These are phyloP conservation scores for Scheffersomyces coipomensis DNA, from an alignment of 805 yeast species.

Conservation along the genomic window DNA sequence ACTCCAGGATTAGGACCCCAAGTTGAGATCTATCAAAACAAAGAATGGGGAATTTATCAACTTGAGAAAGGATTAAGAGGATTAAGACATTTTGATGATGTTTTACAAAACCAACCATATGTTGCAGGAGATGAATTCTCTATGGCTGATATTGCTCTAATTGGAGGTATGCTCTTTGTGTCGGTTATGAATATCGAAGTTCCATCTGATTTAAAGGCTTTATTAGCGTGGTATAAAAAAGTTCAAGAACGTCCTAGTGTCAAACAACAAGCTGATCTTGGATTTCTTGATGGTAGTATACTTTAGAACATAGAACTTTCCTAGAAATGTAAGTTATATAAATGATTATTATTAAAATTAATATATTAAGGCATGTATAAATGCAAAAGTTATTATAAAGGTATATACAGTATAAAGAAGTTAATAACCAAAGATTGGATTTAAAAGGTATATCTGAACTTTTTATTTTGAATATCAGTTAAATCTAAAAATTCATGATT, in stretches of 20 bases:
- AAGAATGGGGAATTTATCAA: conserved; percentile 2
- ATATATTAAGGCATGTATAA: too few relatives aligned
- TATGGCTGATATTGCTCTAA: conserved; percentile 5
- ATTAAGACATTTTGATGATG: not conserved
- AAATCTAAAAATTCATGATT: conserved; percentile 52
- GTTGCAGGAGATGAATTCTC: conserved; percentile 5
- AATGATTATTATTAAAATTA: too few relatives aligned
- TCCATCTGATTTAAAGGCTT: conserved; percentile 2
- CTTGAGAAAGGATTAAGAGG: conserved; percentile 3
- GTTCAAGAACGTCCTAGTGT: conserved; percentile 2
- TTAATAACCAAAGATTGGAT: too few relatives aligned
- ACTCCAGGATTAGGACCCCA: conserved; percentile 5
- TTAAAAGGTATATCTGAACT: conserved; percentile 54
- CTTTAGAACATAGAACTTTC: too few relatives aligned
- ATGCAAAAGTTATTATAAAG: too few relatives aligned
- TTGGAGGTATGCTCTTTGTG: conserved; percentile 3
- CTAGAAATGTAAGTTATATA: too few relatives aligned
- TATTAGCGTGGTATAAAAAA: conserved; percentile 2
- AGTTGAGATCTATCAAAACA: conserved; percentile 2
- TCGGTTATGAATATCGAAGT: conserved; percentile 1
- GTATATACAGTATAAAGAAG: too few relatives aligned
- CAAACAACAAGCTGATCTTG: too few relatives aligned
- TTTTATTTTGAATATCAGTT: conserved; percentile 58
- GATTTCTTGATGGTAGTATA: too few relatives aligned
- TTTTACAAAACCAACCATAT: conserved; percentile 4